A percentile compares a stretch with the other conserved stretches of the same genome.
Conservation (phyloP, 371 early-diverging fungal genomes). For the Batrachochytrium dendrobatidis region DNA sequence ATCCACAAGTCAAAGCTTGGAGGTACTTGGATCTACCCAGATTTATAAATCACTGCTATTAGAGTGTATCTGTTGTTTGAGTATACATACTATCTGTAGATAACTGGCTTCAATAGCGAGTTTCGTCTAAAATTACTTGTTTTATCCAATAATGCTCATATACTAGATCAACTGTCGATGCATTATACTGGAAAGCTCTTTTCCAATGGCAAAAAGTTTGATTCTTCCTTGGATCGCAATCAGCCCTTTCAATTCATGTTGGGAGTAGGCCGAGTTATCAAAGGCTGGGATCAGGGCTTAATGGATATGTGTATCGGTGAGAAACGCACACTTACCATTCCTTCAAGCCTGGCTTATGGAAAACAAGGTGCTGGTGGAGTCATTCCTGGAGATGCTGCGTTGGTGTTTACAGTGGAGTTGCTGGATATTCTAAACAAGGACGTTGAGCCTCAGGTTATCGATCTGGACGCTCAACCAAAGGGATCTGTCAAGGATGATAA, state of each 20-base stretch:
- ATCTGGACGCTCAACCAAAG: too few species aligned
- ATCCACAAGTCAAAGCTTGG: constrained; percentile 19
- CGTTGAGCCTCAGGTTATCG: too few species aligned
- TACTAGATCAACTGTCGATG: constrained; percentile 38
- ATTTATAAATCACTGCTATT: too few species aligned
- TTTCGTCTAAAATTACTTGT: too few species aligned
- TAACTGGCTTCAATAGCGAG: too few species aligned
- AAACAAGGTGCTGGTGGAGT: constrained; percentile 35
- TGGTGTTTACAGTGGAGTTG: constrained; percentile 44
- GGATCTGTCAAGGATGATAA: too few species aligned
- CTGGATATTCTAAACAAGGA: too few species aligned
- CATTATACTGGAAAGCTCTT: constrained; percentile 73
- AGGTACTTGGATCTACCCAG: too few species aligned
- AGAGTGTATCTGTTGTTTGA: too few species aligned
- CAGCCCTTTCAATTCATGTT: constrained; percentile 67
- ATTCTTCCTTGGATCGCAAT: constrained; percentile 62
- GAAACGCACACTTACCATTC: constrained; percentile 73
- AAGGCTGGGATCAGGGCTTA: constrained; percentile 78
- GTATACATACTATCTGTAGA: too few species aligned
- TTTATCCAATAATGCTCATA: too few species aligned
- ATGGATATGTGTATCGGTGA: constrained; percentile 80
- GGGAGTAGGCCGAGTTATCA: constrained; percentile 31
- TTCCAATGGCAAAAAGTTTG: constrained; percentile 64
- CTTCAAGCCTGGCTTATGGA: constrained; percentile 53
- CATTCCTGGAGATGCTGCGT: constrained; percentile 42